Conservation (phyloP, 2,329 filamentous ascomycete species). For the Aspergillus uvarum region DNA sequence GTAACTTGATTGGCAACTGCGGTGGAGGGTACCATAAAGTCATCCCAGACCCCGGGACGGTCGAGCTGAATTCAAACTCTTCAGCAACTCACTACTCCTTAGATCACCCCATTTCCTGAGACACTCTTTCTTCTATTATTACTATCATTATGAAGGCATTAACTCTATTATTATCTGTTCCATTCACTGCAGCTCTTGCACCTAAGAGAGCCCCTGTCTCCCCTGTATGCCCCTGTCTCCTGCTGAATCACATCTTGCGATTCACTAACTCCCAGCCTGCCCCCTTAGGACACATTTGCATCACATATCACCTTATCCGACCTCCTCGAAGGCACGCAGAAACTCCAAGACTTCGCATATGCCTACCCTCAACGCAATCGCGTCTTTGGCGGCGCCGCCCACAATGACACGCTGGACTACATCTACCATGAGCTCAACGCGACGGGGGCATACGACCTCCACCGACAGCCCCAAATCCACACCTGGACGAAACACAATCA, state of each 20-base stretch:
- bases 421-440: conserved; percentile 56
- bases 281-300: conserved; percentile 19
- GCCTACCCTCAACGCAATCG: conserved; percentile 31
- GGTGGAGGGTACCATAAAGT: too few species aligned
- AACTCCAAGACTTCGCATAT: conserved; percentile 47
- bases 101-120: too few species aligned
- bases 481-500: conserved; percentile 61
- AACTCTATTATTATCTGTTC: neutral
- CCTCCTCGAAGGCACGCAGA: conserved; percentile 59
- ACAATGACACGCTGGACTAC: conserved; percentile 64
- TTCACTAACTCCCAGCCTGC: neutral
- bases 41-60: too few species aligned
- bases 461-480: conserved; percentile 60
- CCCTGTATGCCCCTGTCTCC: neutral
- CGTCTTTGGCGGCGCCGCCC: conserved; percentile 48
- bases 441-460: conserved; percentile 37
- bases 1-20: too few species aligned
- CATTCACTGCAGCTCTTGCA: neutral
- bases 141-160: neutral
- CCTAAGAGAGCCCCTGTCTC: neutral
- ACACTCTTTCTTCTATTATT: too few species aligned
- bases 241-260: too few species aligned
- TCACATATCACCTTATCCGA: conserved; percentile 53
- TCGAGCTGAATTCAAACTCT: too few species aligned
- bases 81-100: too few species aligned